Percentiles rank a stretch among this genome's conserved stretches.
These are phyloP conservation scores for Coemansia sp. DNA, from an alignment of 192 early-diverging fungal genomes.

Conservation along the genomic window DNA sequence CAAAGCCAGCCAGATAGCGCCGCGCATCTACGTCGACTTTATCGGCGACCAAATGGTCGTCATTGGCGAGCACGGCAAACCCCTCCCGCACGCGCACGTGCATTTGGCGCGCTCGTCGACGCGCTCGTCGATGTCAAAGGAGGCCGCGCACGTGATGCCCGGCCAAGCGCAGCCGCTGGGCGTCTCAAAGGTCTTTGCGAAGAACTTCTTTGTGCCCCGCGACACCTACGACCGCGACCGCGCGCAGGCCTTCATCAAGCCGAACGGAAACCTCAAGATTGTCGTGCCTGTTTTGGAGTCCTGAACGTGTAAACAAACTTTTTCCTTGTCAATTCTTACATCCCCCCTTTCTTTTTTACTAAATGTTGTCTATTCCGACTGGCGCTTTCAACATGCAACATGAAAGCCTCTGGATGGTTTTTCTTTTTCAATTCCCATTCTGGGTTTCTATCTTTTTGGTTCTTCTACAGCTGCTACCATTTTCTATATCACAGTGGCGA, in stretches of 20 bases:
- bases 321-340: not conserved
- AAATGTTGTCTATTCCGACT: too few relatives aligned
- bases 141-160: conserved; percentile 4
- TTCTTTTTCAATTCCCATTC: too few relatives aligned
- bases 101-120: conserved; percentile 33
- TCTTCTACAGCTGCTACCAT: too few relatives aligned
- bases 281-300: conserved; percentile 36
- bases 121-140: conserved; percentile 18
- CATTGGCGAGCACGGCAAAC: conserved; percentile 44
- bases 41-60: conserved; percentile 53
- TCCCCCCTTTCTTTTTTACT: not conserved
- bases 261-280: conserved; percentile 56
- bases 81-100: conserved; percentile 1
- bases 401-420: too few relatives aligned
- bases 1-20: conserved; percentile 23
- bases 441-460: too few relatives aligned
- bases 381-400: too few relatives aligned
- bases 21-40: conserved; percentile 54
- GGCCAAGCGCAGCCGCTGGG: conserved; percentile 11
- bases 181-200: conserved; percentile 41
- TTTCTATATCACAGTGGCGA: too few relatives aligned
- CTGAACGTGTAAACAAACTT: not conserved
- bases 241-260: conserved; percentile 53
- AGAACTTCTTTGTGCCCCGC: conserved; percentile 54
- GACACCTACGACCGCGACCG: conserved; percentile 54